phyloP scores from a whole-genome alignment of 2,329 filamentous ascomycete species.

The Botrytis porri region DNA sequence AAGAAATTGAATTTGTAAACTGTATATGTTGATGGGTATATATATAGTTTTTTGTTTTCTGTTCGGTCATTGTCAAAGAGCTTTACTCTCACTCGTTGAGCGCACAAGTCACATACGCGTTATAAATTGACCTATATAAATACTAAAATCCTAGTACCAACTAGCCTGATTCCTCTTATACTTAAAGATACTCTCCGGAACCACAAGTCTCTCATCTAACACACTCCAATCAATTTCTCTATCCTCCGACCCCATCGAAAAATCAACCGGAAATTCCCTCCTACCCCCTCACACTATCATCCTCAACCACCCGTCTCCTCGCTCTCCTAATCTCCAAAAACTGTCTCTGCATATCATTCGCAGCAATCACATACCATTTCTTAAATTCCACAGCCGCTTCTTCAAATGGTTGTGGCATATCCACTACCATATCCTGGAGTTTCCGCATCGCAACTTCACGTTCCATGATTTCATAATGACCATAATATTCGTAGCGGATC shows the following conservation, averaged over 20 bases:
- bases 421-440: not conserved
- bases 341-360: constrained; percentile 6
- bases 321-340: constrained; percentile 11
- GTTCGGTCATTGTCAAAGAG: not conserved
- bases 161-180: not conserved
- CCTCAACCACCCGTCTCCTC: not conserved
- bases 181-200: not conserved
- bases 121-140: not conserved
- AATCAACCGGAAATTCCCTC: not conserved
- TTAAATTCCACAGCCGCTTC: not conserved
- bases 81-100: not conserved
- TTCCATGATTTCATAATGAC: not conserved
- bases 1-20: not conserved
- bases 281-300: not conserved
- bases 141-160: not conserved
- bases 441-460: not conserved
- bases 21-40: not conserved
- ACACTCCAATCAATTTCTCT: not conserved
- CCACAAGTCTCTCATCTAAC: not conserved
- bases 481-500: not conserved
- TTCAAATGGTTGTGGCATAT: not conserved
- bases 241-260: not conserved
- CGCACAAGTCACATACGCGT: not conserved
- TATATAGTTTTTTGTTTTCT: not conserved
- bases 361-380: not conserved